These are phyloP conservation scores for Pythium biforme DNA, from an alignment of 352 stramenopile genomes.

Conservation along the genomic window DNA sequence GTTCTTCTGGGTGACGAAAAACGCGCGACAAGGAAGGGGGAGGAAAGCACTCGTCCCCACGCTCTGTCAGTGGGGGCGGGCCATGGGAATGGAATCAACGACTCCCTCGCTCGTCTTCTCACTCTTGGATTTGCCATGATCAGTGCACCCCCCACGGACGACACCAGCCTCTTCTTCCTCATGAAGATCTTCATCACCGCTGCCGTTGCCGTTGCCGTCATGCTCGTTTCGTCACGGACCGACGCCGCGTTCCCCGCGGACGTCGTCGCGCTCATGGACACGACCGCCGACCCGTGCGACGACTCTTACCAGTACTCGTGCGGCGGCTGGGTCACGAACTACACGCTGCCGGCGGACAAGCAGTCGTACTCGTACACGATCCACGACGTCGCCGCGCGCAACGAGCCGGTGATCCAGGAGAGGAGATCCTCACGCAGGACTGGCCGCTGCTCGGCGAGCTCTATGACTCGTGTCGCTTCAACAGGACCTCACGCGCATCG, in stretches of 20 bases:
- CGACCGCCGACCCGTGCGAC: slow-evolving; percentile 48
- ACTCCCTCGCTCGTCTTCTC: too few relatives aligned
- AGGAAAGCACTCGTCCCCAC: too few relatives aligned
- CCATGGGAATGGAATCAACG: too few relatives aligned
- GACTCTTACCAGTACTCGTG: slow-evolving; percentile 75
- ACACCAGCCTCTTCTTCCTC: too few relatives aligned
- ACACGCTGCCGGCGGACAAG: slow-evolving; percentile 27
- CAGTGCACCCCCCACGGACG: too few relatives aligned
- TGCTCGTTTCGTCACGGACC: too few relatives aligned
- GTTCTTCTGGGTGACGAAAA: too few relatives aligned
- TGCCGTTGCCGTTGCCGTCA: too few relatives aligned
- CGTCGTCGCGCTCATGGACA: slow-evolving; percentile 47
- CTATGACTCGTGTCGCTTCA: slow-evolving; percentile 53
- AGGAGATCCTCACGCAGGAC: slow-evolving; percentile 58
- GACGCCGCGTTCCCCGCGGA: slow-evolving; percentile 27
- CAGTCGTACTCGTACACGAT: slow-evolving; percentile 40
- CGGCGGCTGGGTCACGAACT: slow-evolving; percentile 35
- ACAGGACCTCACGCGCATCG: slow-evolving; percentile 3
- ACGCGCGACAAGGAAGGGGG: too few relatives aligned
- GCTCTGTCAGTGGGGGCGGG: too few relatives aligned
- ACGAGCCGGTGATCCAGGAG: slow-evolving; percentile 48
- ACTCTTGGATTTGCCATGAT: too few relatives aligned
- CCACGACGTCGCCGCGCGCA: slow-evolving; percentile 38
- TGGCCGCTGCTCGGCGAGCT: slow-evolving; percentile 58
- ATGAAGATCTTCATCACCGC: too few relatives aligned